A percentile compares a stretch with the other conserved stretches of the same genome.
These are phyloP conservation scores for Anaeramoeba flamelloides DNA, from an alignment of 78 protist genomes.

Conservation along the genomic window DNA sequence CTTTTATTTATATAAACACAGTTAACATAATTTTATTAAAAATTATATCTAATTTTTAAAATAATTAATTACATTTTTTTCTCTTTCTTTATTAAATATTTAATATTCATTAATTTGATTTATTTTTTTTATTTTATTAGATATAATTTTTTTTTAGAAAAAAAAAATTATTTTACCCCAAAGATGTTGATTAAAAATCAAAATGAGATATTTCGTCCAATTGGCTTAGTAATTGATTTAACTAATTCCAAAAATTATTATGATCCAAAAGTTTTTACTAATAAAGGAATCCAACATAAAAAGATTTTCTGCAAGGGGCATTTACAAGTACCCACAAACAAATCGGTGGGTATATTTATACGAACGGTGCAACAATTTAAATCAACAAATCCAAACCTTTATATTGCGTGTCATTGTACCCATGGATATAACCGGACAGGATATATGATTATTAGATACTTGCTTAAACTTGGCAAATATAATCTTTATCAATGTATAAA, in stretches of 20 bases:
- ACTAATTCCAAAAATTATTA: not conserved
- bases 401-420: not conserved
- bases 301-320: not conserved
- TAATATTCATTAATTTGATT: too few species aligned
- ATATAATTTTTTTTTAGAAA: not conserved
- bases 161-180: not conserved
- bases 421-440: not conserved
- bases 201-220: not conserved
- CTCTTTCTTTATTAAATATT: too few species aligned
- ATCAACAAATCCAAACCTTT: not conserved
- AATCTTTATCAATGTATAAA: not conserved
- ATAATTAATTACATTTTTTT: too few species aligned
- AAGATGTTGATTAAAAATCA: not conserved
- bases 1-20: too few species aligned
- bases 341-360: not conserved
- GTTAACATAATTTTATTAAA: too few species aligned
- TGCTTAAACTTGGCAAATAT: not conserved
- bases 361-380: not conserved
- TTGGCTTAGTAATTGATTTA: not conserved
- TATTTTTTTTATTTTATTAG: too few species aligned
- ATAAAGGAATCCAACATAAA: too few species aligned
- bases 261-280: not conserved
- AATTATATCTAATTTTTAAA: too few species aligned
- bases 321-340: not conserved
- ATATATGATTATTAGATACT: not conserved